A percentile compares a stretch with the other conserved stretches of the same genome.
Evolutionary conservation across 1,139 yeast species (phyloP).

Genomic region (Scheffersomyces lignicola): DNA sequence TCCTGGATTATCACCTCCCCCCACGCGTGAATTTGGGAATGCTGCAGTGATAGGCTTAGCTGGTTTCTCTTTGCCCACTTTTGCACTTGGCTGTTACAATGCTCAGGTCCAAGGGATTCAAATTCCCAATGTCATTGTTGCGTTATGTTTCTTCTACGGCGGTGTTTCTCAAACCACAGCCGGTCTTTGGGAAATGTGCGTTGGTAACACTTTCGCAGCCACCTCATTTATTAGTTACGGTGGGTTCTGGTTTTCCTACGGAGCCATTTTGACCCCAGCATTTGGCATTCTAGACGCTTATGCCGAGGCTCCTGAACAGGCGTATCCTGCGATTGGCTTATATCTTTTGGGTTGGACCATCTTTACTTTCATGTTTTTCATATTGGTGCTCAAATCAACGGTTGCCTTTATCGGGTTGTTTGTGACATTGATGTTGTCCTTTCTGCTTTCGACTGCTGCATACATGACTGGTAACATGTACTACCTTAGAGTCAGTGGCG

Average conservation of each 20-base stretch:
- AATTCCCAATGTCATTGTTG: slow-evolving; percentile 40
- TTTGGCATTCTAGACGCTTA: slow-evolving; percentile 58
- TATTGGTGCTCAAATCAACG: slow-evolving; percentile 63
- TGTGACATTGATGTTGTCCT: slow-evolving; percentile 52
- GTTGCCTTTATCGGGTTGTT: slow-evolving; percentile 58
- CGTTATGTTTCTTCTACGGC: slow-evolving; percentile 50
- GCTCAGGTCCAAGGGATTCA: slow-evolving; percentile 39
- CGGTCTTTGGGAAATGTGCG: slow-evolving; percentile 64
- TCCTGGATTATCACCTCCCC: slow-evolving; percentile 38
- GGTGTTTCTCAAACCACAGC: slow-evolving; percentile 65
- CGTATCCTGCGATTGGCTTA: slow-evolving; percentile 55
- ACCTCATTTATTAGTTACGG: slow-evolving; percentile 69
- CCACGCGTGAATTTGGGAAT: slow-evolving; percentile 44
- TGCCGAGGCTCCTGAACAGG: slow-evolving; percentile 38
- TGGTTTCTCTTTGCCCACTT: slow-evolving; percentile 51
- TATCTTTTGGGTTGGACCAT: slow-evolving; percentile 63
- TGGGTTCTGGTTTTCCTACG: slow-evolving; percentile 71
- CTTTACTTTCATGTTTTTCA: slow-evolving; percentile 56
- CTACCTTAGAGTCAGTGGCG: slow-evolving; percentile 66
- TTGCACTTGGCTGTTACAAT: slow-evolving; percentile 43
- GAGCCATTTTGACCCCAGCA: slow-evolving; percentile 54
- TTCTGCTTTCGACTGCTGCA: slow-evolving; percentile 56
- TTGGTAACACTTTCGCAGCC: slow-evolving; percentile 65
- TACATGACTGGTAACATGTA: slow-evolving; percentile 45
- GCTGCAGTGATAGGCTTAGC: slow-evolving; percentile 62